Base-by-base conservation (phyloP, 2,329 filamentous ascomycete genomes). In the Venturiaceae sp. region DNA sequence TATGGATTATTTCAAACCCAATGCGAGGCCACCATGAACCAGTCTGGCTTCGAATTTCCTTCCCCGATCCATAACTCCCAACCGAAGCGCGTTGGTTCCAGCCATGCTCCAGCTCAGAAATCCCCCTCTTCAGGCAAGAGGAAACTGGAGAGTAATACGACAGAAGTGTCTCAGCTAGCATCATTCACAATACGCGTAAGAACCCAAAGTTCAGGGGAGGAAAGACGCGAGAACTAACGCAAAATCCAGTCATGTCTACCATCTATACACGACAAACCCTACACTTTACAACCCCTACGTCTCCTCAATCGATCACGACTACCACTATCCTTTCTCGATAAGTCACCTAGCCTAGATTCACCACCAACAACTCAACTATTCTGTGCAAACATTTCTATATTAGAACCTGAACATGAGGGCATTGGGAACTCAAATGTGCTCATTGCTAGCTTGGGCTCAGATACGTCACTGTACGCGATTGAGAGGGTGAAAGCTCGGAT, bases 401-500 rank as follows among this genome's bases (percentile, higher is more conserved):
- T 73, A 19, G 71, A 73, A 59, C 41, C 63, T 33, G 37, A 61
- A 39, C 60, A 60, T 7, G 44, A 30, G 8, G 19, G 13, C 30
- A 5, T 14, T 30, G n/a, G n/a, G 11, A 57, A 60, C 14, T 32
- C 60, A 0, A 58, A 64, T 21, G 64, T 74, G 30, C 69, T 74
- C 32, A 63, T 74, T 58, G 70, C 70, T 41, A 65, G 66, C 6
- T 57, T 66, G 39, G 69, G 70, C 44, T 61, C 63, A 7, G 68
- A 92, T 63, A 88, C 88, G 72, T 82, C 85, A 0, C 69, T 97
- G 2, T 96, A 92, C 88, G 83, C 84, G 58, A 89, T 92, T 33
- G 88, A 92, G 72, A 78, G 82, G 26, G 82, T 88, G 36, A 74
- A 77, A 16, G 70, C 74, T 52, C 79, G 80, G 0, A 74, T 86